These are phyloP conservation scores for Globisporangium recalcitrans DNA, from an alignment of 352 stramenopile genomes.

Conservation along the genomic window DNA sequence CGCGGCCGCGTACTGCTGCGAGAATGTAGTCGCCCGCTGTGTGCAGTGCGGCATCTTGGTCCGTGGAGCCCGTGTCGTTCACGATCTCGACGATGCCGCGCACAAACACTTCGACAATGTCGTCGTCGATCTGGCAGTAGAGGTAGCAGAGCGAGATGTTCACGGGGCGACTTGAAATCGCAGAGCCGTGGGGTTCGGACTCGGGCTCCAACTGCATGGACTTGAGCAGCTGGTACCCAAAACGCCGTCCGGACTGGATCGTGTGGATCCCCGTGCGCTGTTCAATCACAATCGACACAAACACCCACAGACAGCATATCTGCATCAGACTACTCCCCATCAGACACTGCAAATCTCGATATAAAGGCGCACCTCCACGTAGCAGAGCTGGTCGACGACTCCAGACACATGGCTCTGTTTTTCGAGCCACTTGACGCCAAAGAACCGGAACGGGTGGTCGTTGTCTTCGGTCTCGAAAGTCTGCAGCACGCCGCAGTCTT, in stretches of 20 bases:
- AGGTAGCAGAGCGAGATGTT: slow-evolving; percentile 63
- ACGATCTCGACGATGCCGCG: slow-evolving; percentile 55
- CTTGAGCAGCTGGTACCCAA: slow-evolving; percentile 64
- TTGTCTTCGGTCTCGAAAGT: slow-evolving; percentile 30
- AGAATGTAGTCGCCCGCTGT: slow-evolving; percentile 36
- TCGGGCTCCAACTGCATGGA: slow-evolving; percentile 34
- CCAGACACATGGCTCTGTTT: slow-evolving; percentile 23
- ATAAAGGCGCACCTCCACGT: slow-evolving; percentile 35
- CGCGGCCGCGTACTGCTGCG: slow-evolving; percentile 31
- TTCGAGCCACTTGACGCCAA: slow-evolving; percentile 64
- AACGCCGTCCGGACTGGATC: slow-evolving; percentile 24
- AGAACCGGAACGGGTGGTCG: slow-evolving; percentile 38
- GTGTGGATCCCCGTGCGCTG: slow-evolving; percentile 33
- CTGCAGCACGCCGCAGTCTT: slow-evolving; percentile 45
- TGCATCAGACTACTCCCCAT: neutral
- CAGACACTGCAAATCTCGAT: neutral
- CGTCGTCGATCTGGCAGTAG: slow-evolving; percentile 37
- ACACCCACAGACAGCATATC: too few species aligned
- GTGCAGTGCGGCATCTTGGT: slow-evolving; percentile 24
- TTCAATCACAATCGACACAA: neutral
- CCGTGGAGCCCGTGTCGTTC: neutral
- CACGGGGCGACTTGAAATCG: slow-evolving; percentile 20
- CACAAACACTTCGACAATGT: slow-evolving; percentile 49
- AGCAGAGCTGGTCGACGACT: slow-evolving; percentile 48
- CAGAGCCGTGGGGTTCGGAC: neutral